Conservation (phyloP, 225 moss, liverwort and hornwort species). For the Ulota crispa region DNA sequence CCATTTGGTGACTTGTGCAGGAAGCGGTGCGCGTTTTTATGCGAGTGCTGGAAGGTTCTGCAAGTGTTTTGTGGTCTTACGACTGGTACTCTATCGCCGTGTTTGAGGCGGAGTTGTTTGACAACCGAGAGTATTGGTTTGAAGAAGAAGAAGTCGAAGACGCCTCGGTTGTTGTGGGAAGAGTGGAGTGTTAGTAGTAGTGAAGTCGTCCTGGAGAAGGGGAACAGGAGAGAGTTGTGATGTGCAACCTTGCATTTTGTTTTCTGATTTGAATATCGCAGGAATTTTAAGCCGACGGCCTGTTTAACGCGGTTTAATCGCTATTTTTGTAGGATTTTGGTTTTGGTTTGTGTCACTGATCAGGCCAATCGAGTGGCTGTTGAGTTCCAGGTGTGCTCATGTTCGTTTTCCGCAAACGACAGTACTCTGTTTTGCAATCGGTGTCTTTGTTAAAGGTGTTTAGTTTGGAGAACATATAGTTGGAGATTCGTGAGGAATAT, state of each 20-base stretch:
- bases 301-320: neutral
- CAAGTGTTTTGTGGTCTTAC: neutral
- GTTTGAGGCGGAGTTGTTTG: neutral
- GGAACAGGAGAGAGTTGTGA: neutral
- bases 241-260: slow-evolving; percentile 9
- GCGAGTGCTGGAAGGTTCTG: neutral
- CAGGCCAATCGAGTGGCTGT: neutral
- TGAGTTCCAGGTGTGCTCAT: neutral
- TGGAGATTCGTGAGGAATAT: neutral
- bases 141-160: slow-evolving; percentile 8
- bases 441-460: neutral
- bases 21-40: neutral
- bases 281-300: neutral
- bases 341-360: neutral
- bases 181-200: slow-evolving; percentile 1
- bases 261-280: neutral
- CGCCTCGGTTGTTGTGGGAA: neutral
- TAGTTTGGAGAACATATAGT: neutral
- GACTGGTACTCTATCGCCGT: neutral
- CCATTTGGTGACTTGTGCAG: neutral
- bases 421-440: neutral
- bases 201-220: neutral
- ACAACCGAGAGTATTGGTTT: neutral
- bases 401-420: neutral
- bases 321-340: neutral